Evolutionary conservation across 352 stramenopile genomes (phyloP), one percentile per base, ranked within the genome.

Genomic region (Pythium phragmitis): DNA sequence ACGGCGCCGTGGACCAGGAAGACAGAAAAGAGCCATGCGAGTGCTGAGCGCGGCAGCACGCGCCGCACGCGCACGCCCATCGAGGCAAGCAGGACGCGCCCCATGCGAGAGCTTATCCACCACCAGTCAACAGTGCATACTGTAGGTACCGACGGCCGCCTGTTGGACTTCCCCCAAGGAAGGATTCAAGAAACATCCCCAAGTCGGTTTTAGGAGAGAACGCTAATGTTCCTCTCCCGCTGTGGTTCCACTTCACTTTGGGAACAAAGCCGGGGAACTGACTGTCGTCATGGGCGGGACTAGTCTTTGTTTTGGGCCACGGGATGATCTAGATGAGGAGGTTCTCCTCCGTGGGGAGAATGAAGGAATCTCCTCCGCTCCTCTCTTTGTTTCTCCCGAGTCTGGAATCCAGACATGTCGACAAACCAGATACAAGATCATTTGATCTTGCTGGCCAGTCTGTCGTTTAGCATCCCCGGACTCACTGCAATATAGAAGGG

Each of bases 1-100:
- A 70, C 28, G 39, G 67, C 12, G 17, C 78, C 74, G 54, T 84
- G 75, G 36, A 65, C 9, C n/a, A 84, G 50, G 17, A 82, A 69
- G 7, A 63, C 39, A 46, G 26, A 45, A 28, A 65, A 3, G 51
- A 67, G 43, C 30, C 36, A 53, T 19, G 42, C 60, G 30, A 62
- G 55, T n/a, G 55, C 55, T 17, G 55, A 54, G 5, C 55, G 55
- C 28, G 55, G 55, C 16, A 61, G 30, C 28, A n/a, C 39, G 26
- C 46, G 54, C 4, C 54, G 54, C 42, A 30, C 41, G 43, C 55
- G 55, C 33, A 39, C 21, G 12, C 42, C 21, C 17, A 54, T 17
- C 43, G 19, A 14, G 4, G 41, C 7, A 14, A 56, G 7, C 34
- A 33, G 1, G 45, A 28, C 6, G 4, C n/a, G 17, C 42, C 26